Base-by-base conservation (phyloP, 148 eudicot genomes). In the Vaccinium darrowii region DNA sequence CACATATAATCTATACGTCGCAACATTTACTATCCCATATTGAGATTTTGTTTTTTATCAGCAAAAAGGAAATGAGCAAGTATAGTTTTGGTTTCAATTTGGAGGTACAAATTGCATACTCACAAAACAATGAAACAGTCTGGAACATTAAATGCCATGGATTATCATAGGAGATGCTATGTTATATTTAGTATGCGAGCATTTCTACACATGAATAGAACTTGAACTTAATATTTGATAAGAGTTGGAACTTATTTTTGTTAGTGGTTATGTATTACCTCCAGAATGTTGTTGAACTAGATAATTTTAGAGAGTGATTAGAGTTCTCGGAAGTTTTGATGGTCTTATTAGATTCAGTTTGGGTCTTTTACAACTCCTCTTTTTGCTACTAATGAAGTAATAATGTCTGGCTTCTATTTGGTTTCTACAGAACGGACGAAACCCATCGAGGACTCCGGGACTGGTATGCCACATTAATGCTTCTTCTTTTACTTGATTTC, bases 361-460 rank as follows among this genome's bases (percentile, higher is more conserved):
- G 39, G 50, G 36, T 15, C 30, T 11, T 63, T 56, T 30, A 12
- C 39, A 27, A 51, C 25, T 8, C 36, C 12, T 6, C 7, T 65
- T 52, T 69, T 67, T 27, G 30, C 8, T 27, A 67, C 36, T 69
- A 39, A 14, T 23, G 23, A 23, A 21, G 77, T 78, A 21, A 16
- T 78, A 21, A 13, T 83, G 27, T 65, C 65, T 49, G 7, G 47
- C 18, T 82, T 72, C 78, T 81, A 39, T 57, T 79, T 84, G 80
- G 62, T 82, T 36, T 83, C 80, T 78, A 69, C 93, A 92, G 94
- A 74, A 83, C 12, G 86, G 72, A 56, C 86, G 87, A 73, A 80
- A 91, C 86, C 90, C 91, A 60, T 93, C 95, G 80, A 89, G 58
- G 78, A 67, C 84, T 87, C 93, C 95, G 21, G 98, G 90, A 85